phyloP scores from a whole-genome alignment of 768 basidiomycete species.

The Coprinopsis strossmayeri region DNA sequence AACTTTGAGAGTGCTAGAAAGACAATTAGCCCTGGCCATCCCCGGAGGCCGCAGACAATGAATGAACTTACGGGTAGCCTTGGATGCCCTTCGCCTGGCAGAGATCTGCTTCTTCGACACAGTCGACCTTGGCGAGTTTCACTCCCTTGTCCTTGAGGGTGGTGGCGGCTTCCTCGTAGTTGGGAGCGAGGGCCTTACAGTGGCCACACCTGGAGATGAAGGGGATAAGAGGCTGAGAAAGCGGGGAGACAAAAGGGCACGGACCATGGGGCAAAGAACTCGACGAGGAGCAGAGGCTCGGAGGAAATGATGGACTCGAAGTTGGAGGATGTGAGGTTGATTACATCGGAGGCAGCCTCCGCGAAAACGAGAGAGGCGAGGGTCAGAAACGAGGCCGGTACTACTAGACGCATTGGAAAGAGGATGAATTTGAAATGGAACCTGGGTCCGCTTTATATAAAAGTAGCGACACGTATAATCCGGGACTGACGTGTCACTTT shows the following conservation, averaged over 20 bases:
- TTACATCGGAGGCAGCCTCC: constrained; percentile 70
- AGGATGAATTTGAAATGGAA: constrained; percentile 17
- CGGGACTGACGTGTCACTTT: constrained; percentile 47
- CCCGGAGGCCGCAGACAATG: too few species aligned
- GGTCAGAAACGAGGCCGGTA: constrained; percentile 48
- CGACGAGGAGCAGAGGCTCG: constrained; percentile 79
- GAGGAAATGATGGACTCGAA: constrained; percentile 62
- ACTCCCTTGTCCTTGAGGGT: constrained; percentile 85
- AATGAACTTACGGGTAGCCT: constrained; percentile 81
- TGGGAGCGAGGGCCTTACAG: constrained; percentile 91
- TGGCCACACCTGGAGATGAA: constrained; percentile 71
- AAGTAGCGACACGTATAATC: constrained; percentile 13
- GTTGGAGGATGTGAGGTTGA: constrained; percentile 61
- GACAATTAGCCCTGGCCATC: too few species aligned
- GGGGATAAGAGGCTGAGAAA: neutral
- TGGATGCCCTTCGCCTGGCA: constrained; percentile 84
- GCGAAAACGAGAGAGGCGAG: constrained; percentile 46
- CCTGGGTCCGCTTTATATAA: constrained; percentile 8
- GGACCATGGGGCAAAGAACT: constrained; percentile 92
- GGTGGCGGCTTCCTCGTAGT: constrained; percentile 93
- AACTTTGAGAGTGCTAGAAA: constrained; percentile 74
- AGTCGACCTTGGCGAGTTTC: constrained; percentile 94
- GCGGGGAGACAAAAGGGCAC: constrained; percentile 3
- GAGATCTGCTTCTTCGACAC: constrained; percentile 88
- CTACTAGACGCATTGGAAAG: constrained; percentile 57